phyloP scores from a whole-genome alignment of 495 filamentous ascomycete species.

The Penicillium simplicissimum region DNA sequence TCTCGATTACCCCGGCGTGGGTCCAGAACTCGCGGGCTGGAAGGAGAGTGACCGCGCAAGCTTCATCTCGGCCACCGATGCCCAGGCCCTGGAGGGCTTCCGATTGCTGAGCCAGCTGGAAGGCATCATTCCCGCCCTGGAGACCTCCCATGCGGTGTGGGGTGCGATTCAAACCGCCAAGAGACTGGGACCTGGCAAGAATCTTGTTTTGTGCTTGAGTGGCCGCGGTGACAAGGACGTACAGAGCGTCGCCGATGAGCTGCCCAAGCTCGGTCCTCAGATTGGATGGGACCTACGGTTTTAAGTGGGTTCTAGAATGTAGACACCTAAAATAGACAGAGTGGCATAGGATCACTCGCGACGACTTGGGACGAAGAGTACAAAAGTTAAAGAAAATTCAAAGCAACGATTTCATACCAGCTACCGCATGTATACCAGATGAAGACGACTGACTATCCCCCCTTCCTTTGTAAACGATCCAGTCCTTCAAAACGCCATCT shows the following conservation, averaged over 20 bases:
- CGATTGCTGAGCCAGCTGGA: slow-evolving; percentile 77
- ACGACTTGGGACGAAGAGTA: not conserved
- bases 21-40: slow-evolving; percentile 87
- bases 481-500: not conserved
- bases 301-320: slow-evolving; percentile 19
- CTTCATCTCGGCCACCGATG: slow-evolving; percentile 92
- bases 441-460: not conserved
- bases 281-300: slow-evolving; percentile 96
- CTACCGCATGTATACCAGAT: not conserved
- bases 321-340: not conserved
- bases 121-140: slow-evolving; percentile 94
- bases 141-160: slow-evolving; percentile 92
- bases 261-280: slow-evolving; percentile 84
- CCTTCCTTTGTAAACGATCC: not conserved
- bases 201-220: slow-evolving; percentile 89
- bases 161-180: slow-evolving; percentile 91
- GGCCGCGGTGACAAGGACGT: slow-evolving; percentile 98
- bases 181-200: slow-evolving; percentile 81
- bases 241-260: slow-evolving; percentile 93
- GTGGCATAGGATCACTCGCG: not conserved
- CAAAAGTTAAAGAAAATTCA: not conserved
- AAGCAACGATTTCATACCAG: not conserved
- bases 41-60: slow-evolving; percentile 84
- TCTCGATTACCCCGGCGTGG: slow-evolving; percentile 95
- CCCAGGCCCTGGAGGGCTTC: slow-evolving; percentile 87